Evolutionary conservation across 148 eudicot genomes (phyloP), one percentile per base, ranked within the genome.

Genomic region (Spergularia marina): DNA sequence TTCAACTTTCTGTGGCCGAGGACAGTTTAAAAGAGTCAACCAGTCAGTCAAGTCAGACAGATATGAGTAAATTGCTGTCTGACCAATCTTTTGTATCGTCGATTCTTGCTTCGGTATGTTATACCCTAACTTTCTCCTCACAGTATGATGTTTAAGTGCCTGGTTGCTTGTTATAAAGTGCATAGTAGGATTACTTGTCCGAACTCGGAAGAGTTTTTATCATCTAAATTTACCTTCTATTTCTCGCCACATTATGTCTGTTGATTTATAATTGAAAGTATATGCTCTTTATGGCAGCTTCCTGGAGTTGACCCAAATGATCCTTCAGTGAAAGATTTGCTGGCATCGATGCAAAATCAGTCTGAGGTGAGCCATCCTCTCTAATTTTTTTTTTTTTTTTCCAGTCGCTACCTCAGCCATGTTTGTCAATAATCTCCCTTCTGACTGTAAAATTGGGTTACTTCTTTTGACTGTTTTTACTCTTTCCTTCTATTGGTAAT

Each of bases 291-390:
- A 65, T 77, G 15, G 47, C 91, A 95, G 97, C 96, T 95, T 80
- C 99, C 96, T 53, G 99, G 99, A 70, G 99, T 95, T 79, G 97
- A 89, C 83, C 98, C 94, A 30, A 95, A 92, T 89, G 99, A 95
- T 77, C 96, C 94, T 30, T 86, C 93, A 2, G 90, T 95, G 70
- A 89, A 85, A 81, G 94, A 90, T 75, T 82, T 95, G 84, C 83
- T 92, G 73, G 94, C 96, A 17, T 90, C 99, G 34, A 91, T 95
- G 97, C 96, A 92, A 84, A 89, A 41, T 80, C 89, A 87, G 60
- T 60, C 92, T 71, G 99, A 90, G 96, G 99, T 95, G 60, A 83
- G 92, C 57, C 47, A 8, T 58, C 60, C 60, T 71, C 21, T n/a
- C 53, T 54, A 12, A 40, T 47, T 55, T 25, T 20, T 59, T 5